phyloP scores from a whole-genome alignment of 345 rosid genomes.

The Trapa bicornis region DNA sequence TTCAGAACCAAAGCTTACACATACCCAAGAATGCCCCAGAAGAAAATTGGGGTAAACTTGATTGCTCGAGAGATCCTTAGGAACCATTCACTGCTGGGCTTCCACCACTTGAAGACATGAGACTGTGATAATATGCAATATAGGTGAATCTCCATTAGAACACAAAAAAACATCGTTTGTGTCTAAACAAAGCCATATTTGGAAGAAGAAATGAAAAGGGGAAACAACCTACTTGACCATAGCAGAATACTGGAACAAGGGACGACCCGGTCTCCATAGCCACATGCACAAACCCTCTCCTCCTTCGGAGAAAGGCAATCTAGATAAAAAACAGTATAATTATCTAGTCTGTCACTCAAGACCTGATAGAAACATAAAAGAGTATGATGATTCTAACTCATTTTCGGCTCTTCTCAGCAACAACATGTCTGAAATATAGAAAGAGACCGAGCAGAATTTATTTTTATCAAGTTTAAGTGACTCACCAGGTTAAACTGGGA shows the following conservation, averaged over 20 bases:
- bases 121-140: conserved; percentile 27
- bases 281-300: conserved; percentile 77
- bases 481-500: background rate
- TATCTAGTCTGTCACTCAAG: background rate
- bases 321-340: conserved; percentile 13
- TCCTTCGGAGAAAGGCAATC: conserved; percentile 46
- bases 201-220: background rate
- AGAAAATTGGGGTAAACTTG: conserved; percentile 66
- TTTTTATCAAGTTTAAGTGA: background rate
- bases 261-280: conserved; percentile 75
- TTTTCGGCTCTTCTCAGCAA: background rate
- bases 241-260: conserved; percentile 93
- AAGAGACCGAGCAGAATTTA: background rate
- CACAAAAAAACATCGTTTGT: background rate
- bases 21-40: conserved; percentile 86
- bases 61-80: conserved; percentile 59
- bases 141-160: background rate
- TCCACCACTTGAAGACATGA: conserved; percentile 75
- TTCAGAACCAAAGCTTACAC: background rate
- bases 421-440: background rate
- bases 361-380: background rate
- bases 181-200: background rate
- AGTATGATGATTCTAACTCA: too few relatives aligned
- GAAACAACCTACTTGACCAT: conserved; percentile 49
- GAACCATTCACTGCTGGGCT: conserved; percentile 57